Conservation (phyloP, 139 green algal genomes). For the Asterochloris erici region DNA sequence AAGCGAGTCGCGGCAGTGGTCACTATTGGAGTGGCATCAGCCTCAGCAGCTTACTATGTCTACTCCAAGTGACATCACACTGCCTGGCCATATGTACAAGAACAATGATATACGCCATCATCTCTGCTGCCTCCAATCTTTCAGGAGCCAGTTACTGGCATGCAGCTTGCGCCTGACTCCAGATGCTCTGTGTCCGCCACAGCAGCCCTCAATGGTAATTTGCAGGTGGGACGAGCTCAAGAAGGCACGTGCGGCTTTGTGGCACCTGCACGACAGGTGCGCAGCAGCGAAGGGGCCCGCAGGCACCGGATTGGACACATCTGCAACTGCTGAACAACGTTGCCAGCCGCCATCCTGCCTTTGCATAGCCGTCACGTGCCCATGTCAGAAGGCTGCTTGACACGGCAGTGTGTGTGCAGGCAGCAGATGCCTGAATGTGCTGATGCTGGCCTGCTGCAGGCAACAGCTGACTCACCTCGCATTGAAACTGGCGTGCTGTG, state of each 20-base stretch:
- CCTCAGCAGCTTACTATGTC: constrained; percentile 21
- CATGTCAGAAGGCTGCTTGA: not conserved
- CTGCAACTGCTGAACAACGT: not conserved
- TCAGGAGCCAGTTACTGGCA: no score
- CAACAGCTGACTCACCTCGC: no score
- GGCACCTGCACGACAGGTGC: not conserved
- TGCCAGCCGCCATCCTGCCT: not conserved
- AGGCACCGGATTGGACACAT: no score
- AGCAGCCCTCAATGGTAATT: no score
- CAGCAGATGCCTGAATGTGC: no score
- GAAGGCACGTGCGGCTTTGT: not conserved
- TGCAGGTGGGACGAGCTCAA: not conserved
- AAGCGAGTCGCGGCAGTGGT: constrained; percentile 2
- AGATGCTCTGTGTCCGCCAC: no score
- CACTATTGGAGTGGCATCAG: constrained; percentile 14
- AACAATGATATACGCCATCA: no score
- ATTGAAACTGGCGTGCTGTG: no score
- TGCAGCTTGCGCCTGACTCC: no score
- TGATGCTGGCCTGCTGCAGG: no score
- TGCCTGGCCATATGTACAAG: no score
- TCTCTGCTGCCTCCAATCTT: no score
- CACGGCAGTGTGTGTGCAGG: not conserved
- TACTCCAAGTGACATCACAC: constrained; percentile 17
- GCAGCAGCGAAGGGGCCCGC: not conserved
- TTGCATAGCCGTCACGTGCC: not conserved